Evolutionary conservation across 2,329 filamentous ascomycete species (phyloP), one percentile per base, ranked within the genome.

Genomic region (Colletotrichum orbiculare): DNA sequence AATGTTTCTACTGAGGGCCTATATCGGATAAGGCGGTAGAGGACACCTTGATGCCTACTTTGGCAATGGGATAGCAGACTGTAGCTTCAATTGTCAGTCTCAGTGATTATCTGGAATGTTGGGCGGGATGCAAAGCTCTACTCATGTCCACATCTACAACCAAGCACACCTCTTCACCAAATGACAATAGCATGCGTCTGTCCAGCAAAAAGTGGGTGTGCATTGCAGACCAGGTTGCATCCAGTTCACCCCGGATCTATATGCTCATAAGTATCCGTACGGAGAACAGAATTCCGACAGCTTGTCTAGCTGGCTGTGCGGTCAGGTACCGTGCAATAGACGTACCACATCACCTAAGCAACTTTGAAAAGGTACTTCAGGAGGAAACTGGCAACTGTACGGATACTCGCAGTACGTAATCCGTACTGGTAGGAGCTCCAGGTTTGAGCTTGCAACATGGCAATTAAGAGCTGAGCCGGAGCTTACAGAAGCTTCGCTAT

Each of bases 401-500:
- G 17, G 2, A 17, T 17, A 25, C 25, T 25, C 25, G 25, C 25
- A 25, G 25, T 25, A 25, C 25, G 25, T 25, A 25, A 4, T 25
- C 25, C 25, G 25, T 25, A 25, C 25, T 25, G 25, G 25, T 25
- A 25, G 25, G 25, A 25, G 25, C 25, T 25, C 25, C 25, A 25
- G 25, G 55, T 39, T 59, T 25, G 12, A 57, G 54, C 45, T 57
- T 34, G 11, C 34, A 25, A 35, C 45, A 39, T 8, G 17, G 17
- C 42, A 13, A 52, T 25, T 13, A 11, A 48, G 46, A 12, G 47
- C 35, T 34, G 25, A 13, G 46, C 58, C 62, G 63, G 52, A 66
- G 52, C 63, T 57, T 63, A 55, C 57, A 48, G 41, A 13, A 66
- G 58, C 42, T 63, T 49, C 35, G 54, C 12, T 66, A 64, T 66